These are phyloP conservation scores for Myxozyma sirexii DNA, from an alignment of 805 yeast species.

Conservation along the genomic window DNA sequence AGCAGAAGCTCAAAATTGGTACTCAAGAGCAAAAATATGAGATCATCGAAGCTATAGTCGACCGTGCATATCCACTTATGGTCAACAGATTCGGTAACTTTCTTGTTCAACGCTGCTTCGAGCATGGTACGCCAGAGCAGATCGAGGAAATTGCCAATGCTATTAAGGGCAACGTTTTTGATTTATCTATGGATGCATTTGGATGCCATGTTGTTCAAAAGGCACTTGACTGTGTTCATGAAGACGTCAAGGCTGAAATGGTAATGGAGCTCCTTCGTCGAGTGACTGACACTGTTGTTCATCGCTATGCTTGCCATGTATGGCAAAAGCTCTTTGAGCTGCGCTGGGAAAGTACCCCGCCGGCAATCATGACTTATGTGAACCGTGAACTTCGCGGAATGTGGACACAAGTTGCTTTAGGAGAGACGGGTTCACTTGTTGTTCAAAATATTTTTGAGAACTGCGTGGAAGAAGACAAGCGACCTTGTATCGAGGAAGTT, in stretches of 20 bases:
- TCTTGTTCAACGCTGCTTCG: conserved; percentile 47
- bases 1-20: conserved; percentile 45
- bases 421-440: conserved; percentile 44
- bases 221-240: conserved; percentile 44
- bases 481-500: conserved; percentile 42
- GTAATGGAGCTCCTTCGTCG: conserved; percentile 45
- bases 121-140: conserved; percentile 42
- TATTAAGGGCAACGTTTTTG: conserved; percentile 41
- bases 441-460: conserved; percentile 46
- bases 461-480: conserved; percentile 41
- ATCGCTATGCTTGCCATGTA: conserved; percentile 49
- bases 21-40: conserved; percentile 39
- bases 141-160: conserved; percentile 36
- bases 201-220: conserved; percentile 51
- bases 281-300: conserved; percentile 42
- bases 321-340: conserved; percentile 50
- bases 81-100: conserved; percentile 49
- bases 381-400: conserved; percentile 41
- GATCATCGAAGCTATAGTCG: conserved; percentile 41
- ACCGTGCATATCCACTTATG: conserved; percentile 43
- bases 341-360: conserved; percentile 40
- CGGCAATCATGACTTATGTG: conserved; percentile 40
- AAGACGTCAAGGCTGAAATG: conserved; percentile 38
- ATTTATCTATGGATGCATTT: conserved; percentile 44
- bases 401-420: conserved; percentile 43